phyloP scores from a whole-genome alignment of 1,284 basidiomycete genomes.

The Malassezia japonica region DNA sequence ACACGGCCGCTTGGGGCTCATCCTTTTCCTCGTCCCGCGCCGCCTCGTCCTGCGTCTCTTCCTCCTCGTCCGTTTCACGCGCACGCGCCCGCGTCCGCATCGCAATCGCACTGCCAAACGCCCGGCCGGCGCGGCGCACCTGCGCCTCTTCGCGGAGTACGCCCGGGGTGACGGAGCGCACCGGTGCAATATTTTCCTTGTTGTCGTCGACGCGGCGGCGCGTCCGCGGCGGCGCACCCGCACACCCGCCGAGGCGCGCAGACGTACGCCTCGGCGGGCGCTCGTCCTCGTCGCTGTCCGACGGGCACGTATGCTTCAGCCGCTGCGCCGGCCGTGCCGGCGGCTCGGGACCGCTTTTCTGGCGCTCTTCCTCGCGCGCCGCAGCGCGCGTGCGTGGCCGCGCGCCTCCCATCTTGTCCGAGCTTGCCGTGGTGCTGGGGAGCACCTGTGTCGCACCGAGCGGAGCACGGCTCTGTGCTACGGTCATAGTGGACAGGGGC shows the following conservation, averaged over 20 bases:
- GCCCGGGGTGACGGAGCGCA: slow-evolving; percentile 22
- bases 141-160: slow-evolving; percentile 23
- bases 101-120: slow-evolving; percentile 19
- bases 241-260: slow-evolving; percentile 29
- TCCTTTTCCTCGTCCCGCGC: no score
- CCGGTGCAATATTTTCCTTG: slow-evolving; percentile 46
- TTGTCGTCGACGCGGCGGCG: slow-evolving; percentile 32
- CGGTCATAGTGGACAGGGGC: not conserved
- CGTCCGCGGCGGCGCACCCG: not conserved
- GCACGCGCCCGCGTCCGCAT: slow-evolving; percentile 20
- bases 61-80: not conserved
- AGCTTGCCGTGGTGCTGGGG: no score
- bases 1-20: no score
- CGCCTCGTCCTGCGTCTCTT: no score
- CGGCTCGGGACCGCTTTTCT: no score
- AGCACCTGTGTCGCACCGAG: not conserved
- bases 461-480: not conserved
- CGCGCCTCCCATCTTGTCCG: no score
- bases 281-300: slow-evolving; percentile 3
- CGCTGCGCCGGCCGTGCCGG: slow-evolving; percentile 2
- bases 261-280: not conserved
- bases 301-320: not conserved
- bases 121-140: not conserved
- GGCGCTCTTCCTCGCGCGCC: no score
- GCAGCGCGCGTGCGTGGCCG: not conserved